Percentiles rank a stretch among this genome's conserved stretches.
These are phyloP conservation scores for Suhomyces coccinellae DNA, from an alignment of 1,139 yeast genomes.

Conservation along the genomic window DNA sequence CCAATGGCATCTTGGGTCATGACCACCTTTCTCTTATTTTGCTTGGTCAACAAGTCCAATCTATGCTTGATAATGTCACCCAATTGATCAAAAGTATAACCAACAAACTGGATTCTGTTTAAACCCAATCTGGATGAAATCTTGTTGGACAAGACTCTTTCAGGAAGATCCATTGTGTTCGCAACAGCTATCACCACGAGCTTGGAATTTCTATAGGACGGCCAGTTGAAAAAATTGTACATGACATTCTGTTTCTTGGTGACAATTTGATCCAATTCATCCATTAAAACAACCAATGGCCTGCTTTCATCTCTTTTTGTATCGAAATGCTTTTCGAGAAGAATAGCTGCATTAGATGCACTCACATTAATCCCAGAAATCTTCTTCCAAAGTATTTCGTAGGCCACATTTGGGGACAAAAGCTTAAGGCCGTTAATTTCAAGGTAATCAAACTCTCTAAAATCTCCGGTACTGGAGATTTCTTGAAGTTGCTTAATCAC, in stretches of 20 bases:
- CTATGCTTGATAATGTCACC: slow-evolving; percentile 73
- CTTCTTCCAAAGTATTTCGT: slow-evolving; percentile 78
- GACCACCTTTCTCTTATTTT: slow-evolving; percentile 37
- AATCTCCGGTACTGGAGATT: slow-evolving; percentile 44
- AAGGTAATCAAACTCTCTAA: slow-evolving; percentile 64
- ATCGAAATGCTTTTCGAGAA: slow-evolving; percentile 40
- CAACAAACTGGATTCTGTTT: slow-evolving; percentile 82
- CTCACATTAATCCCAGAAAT: slow-evolving; percentile 64
- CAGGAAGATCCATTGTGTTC: slow-evolving; percentile 97
- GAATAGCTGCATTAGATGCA: slow-evolving; percentile 57
- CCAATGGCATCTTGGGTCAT: slow-evolving; percentile 79
- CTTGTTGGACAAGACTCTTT: slow-evolving; percentile 80
- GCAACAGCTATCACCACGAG: slow-evolving; percentile 91
- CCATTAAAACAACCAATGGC: slow-evolving; percentile 79
- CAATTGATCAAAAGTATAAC: slow-evolving; percentile 81
- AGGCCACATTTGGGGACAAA: slow-evolving; percentile 81
- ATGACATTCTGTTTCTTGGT: slow-evolving; percentile 83
- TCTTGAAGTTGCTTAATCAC: slow-evolving; percentile 68
- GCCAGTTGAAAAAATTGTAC: slow-evolving; percentile 98
- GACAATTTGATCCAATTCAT: slow-evolving; percentile 90
- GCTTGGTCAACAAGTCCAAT: slow-evolving; percentile 53
- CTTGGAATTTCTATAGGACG: slow-evolving; percentile 76
- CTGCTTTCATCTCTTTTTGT: slow-evolving; percentile 21
- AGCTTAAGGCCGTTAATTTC: slow-evolving; percentile 92
- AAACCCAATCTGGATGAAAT: slow-evolving; percentile 90